Conservation (phyloP, 208 protist species). For the Trypanosoma melophagium region DNA sequence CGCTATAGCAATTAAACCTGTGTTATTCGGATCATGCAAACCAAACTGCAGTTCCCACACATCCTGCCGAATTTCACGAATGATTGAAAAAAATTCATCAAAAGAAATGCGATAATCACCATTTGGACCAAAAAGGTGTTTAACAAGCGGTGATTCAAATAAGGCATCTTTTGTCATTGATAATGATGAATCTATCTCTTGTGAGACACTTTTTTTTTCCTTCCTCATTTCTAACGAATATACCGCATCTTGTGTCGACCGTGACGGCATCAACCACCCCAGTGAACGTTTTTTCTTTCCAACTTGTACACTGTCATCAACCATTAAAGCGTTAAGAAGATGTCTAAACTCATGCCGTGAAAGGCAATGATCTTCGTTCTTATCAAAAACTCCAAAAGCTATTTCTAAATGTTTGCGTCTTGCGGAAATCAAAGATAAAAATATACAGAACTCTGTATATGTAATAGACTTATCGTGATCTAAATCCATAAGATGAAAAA, state of each 20-base stretch:
- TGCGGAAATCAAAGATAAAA: conserved; percentile 68
- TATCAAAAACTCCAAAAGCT: conserved; percentile 65
- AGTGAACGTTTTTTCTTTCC: conserved; percentile 10
- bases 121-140: conserved; percentile 13
- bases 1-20: conserved; percentile 38
- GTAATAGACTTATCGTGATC: conserved; percentile 44
- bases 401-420: conserved; percentile 31
- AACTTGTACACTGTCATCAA: conserved; percentile 64
- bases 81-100: conserved; percentile 49
- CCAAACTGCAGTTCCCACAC: conserved; percentile 66
- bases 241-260: neutral
- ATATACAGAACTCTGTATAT: conserved; percentile 71
- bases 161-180: neutral
- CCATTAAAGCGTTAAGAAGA: conserved; percentile 70
- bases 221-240: neutral
- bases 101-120: conserved; percentile 28
- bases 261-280: neutral
- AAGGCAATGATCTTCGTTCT: conserved; percentile 44
- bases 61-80: conserved; percentile 63
- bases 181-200: neutral
- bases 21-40: conserved; percentile 54
- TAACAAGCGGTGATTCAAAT: conserved; percentile 9
- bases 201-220: neutral
- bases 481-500: conserved; percentile 57
- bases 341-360: conserved; percentile 44